Evolutionary conservation across 345 rosid species (phyloP).

Genomic region (Salix caprea): DNA sequence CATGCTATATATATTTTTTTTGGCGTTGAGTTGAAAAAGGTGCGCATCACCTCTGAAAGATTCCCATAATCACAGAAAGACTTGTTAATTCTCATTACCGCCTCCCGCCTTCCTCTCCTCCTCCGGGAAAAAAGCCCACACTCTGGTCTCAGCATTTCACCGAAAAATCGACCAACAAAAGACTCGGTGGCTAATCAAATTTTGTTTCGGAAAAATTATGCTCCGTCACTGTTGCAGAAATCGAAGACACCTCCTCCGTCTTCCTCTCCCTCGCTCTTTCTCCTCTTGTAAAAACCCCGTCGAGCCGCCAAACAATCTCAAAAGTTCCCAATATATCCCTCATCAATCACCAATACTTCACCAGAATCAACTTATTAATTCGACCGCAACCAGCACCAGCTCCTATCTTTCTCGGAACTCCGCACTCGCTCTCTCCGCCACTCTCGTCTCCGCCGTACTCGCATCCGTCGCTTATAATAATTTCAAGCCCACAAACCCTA

Average conservation of each 20-base stretch:
- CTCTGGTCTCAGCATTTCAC: not conserved
- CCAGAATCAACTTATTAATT: constrained; percentile 19
- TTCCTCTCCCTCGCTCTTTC: constrained; percentile 32
- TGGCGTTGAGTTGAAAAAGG: not conserved
- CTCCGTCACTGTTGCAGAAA: constrained; percentile 43
- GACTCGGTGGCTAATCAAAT: not conserved
- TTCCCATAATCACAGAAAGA: not conserved
- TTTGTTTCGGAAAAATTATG: constrained; percentile 23
- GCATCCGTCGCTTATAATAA: constrained; percentile 39
- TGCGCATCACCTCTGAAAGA: not conserved
- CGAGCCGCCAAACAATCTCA: constrained; percentile 27
- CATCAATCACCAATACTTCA: constrained; percentile 27
- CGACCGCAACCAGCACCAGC: constrained; percentile 17
- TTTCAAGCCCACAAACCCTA: constrained; percentile 11
- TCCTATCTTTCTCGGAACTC: constrained; percentile 40
- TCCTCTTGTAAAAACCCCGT: constrained; percentile 27
- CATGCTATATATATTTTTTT: too few species aligned
- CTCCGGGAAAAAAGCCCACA: not conserved
- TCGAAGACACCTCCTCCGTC: constrained; percentile 37
- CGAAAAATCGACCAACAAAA: not conserved
- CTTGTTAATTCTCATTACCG: not conserved
- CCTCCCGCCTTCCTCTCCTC: constrained; percentile 7
- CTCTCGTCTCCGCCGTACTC: constrained; percentile 44
- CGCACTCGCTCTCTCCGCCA: constrained; percentile 50
- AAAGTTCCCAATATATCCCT: constrained; percentile 23